These are phyloP conservation scores for Lenwebbia sp. DNA, from an alignment of 345 rosid genomes.

Conservation along the genomic window DNA sequence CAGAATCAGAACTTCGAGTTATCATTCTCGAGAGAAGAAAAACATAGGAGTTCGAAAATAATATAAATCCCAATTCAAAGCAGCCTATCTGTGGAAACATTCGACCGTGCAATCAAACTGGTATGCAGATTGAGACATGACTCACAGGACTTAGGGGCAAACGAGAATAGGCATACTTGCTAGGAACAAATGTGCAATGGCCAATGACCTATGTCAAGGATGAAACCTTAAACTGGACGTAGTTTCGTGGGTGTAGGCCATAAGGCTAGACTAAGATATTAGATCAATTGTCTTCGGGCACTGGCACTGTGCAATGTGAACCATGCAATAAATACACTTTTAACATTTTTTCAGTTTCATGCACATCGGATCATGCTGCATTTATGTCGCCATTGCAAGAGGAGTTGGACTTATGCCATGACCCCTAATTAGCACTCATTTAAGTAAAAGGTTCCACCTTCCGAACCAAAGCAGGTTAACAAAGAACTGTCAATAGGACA, in stretches of 20 bases:
- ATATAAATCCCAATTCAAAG: neutral
- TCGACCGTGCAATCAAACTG: neutral
- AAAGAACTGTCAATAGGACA: neutral
- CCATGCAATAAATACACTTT: neutral
- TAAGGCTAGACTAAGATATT: neutral
- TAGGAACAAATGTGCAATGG: neutral
- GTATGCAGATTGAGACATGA: neutral
- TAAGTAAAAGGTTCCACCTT: neutral
- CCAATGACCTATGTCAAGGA: slow-evolving; percentile 11
- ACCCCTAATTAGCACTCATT: neutral
- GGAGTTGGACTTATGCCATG: neutral
- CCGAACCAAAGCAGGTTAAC: neutral
- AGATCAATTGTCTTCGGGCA: neutral
- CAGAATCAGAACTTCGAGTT: neutral
- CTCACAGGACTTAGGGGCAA: neutral
- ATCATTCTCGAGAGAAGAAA: neutral
- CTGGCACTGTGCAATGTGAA: neutral
- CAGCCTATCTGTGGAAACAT: neutral
- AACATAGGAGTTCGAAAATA: neutral
- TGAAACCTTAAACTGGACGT: neutral
- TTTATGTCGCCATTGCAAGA: neutral
- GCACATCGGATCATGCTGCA: neutral
- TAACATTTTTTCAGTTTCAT: neutral
- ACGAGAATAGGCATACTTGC: neutral
- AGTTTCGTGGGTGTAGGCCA: neutral